Evolutionary conservation across 148 eudicot genomes (phyloP), one percentile per base, ranked within the genome.

Genomic region (Oxyria digyna): DNA sequence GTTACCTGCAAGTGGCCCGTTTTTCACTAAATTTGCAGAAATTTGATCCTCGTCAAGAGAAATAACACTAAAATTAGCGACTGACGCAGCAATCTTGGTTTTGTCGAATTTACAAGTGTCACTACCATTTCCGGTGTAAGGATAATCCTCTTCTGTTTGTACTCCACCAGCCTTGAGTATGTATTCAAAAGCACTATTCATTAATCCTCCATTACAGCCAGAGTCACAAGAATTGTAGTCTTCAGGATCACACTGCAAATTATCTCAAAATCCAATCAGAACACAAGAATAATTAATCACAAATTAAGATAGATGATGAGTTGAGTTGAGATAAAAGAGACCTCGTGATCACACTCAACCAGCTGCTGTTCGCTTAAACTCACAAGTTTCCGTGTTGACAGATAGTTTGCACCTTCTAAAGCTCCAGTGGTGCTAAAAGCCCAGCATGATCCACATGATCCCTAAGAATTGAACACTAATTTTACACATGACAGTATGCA

Each of bases 401-500:
- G 84, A 74, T 35, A 91, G 64, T 91, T 79, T 71, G 97, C 95
- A 73, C 95, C 97, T 85, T 91, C 97, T 76, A 91, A 63, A 4
- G 97, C 89, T 32, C 95, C 97, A 5, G 87, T 85, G 2, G 97
- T 72, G 66, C 95, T 88, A 52, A 91, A 91, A 41, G 91, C 77
- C 97, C 97, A 91, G 78, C 97, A 91, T 2, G 97, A 91, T 43
- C 97, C 97, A 77, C 97, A 91, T 24, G 87, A 75, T 14, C 97
- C 97, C 97, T 91, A 77, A 27, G 9, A 2, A 9, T 65, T 45
- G 13, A 63, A 68, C 55, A 74, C 2, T 64, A 31, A 15, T 32
- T 52, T 20, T 4, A 66, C 8, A 62, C 7, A 63, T 63, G 21
- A 15, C 8, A 29, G 1, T 14, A 0, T 12, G 31, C 64, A 15